phyloP scores from a whole-genome alignment of 2,329 filamentous ascomycete species.

The Chaetomium globosum region DNA sequence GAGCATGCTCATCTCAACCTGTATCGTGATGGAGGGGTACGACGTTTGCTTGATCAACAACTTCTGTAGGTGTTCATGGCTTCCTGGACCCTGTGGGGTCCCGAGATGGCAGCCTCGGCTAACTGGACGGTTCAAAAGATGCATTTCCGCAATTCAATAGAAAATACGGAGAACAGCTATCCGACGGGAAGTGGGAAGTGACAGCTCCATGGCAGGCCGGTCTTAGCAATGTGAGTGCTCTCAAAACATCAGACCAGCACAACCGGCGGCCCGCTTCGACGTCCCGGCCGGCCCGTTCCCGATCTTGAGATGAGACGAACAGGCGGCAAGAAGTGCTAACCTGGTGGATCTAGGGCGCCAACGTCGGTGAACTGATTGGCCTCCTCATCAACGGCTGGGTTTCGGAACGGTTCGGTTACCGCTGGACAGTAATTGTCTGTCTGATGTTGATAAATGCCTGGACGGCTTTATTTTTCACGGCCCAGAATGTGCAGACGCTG shows the following conservation, averaged over 20 bases:
- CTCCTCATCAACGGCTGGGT: slow-evolving; percentile 67
- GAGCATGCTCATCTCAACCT: slow-evolving; percentile 85
- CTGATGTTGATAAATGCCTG: slow-evolving; percentile 59
- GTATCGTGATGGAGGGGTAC: slow-evolving; percentile 90
- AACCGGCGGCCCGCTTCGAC: neutral
- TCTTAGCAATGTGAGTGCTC: slow-evolving; percentile 52
- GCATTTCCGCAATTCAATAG: slow-evolving; percentile 60
- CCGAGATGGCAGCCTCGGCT: slow-evolving; percentile 1
- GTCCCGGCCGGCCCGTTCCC: neutral
- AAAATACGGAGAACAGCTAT: slow-evolving; percentile 57
- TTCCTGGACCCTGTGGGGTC: neutral
- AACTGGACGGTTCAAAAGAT: slow-evolving; percentile 40
- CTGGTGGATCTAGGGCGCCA: slow-evolving; percentile 48
- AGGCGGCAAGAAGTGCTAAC: slow-evolving; percentile 16
- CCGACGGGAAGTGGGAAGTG: slow-evolving; percentile 57
- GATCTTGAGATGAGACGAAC: neutral
- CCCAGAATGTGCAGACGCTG: slow-evolving; percentile 60
- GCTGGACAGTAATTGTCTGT: slow-evolving; percentile 64
- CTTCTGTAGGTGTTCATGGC: slow-evolving; percentile 57
- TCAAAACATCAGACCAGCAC: neutral
- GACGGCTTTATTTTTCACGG: slow-evolving; percentile 67
- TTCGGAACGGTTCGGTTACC: slow-evolving; percentile 69
- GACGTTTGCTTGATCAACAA: slow-evolving; percentile 81
- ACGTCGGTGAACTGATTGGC: slow-evolving; percentile 67
- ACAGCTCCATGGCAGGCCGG: slow-evolving; percentile 65